Evolutionary conservation across 371 early-diverging fungal genomes (phyloP).

Genomic region (Mycotypha africana): DNA sequence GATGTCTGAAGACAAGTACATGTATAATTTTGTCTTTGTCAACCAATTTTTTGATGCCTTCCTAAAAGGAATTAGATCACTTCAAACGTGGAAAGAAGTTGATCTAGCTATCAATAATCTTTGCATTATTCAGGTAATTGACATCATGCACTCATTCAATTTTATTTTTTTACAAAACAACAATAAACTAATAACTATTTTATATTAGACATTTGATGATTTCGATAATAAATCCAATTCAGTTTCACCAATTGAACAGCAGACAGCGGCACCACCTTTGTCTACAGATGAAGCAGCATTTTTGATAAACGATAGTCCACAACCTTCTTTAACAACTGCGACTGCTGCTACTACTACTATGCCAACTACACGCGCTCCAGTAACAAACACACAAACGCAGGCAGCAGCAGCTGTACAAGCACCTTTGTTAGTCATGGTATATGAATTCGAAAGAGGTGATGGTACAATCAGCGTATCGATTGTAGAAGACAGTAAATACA

Average conservation of each 20-base stretch:
- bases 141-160: background rate
- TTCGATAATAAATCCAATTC: conserved; percentile 25
- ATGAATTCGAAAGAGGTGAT: conserved; percentile 46
- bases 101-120: conserved; percentile 49
- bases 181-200: no score
- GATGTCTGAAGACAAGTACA: conserved; percentile 38
- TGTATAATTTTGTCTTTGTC: conserved; percentile 52
- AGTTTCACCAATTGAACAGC: no score
- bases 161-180: background rate
- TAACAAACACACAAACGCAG: no score
- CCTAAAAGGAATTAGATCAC: conserved; percentile 44
- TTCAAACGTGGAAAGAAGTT: conserved; percentile 47
- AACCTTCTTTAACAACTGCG: background rate
- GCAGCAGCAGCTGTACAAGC: no score
- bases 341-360: background rate
- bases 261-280: no score
- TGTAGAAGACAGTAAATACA: no score
- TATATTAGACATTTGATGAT: conserved; percentile 44
- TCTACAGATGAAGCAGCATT: no score
- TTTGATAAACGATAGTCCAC: no score
- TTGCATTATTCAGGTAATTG: conserved; percentile 47
- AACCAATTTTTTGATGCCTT: conserved; percentile 61
- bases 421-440: conserved; percentile 38
- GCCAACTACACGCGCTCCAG: no score
- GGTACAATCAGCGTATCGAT: conserved; percentile 14